These are phyloP conservation scores for Martensiomyces pterosporus DNA, from an alignment of 192 early-diverging fungal genomes.

Conservation along the genomic window DNA sequence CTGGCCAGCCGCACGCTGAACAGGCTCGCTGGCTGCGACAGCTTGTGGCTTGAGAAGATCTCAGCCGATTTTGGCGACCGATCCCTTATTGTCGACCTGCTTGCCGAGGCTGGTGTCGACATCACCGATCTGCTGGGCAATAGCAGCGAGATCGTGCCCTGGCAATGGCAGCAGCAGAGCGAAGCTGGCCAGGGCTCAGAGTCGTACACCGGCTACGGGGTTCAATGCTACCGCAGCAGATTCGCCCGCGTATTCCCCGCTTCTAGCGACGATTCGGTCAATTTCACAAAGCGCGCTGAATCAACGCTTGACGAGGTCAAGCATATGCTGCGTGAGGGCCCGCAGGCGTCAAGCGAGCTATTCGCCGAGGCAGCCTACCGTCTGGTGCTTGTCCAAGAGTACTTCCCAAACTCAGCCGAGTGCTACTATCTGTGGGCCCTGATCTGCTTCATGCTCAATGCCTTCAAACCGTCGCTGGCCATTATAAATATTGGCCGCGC, in stretches of 20 bases:
- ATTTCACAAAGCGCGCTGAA: slow-evolving; percentile 21
- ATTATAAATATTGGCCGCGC: slow-evolving; percentile 31
- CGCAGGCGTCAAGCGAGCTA: slow-evolving; percentile 17
- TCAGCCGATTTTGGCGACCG: slow-evolving; percentile 47
- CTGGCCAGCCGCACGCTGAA: slow-evolving; percentile 29
- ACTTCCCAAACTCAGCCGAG: slow-evolving; percentile 42
- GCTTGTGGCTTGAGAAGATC: slow-evolving; percentile 44
- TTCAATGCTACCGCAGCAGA: slow-evolving; percentile 42
- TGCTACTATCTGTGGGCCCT: slow-evolving; percentile 51
- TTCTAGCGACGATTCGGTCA: slow-evolving; percentile 17
- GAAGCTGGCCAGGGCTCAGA: background rate
- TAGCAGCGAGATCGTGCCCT: slow-evolving; percentile 28
- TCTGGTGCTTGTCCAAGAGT: slow-evolving; percentile 40
- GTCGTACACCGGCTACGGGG: slow-evolving; percentile 12
- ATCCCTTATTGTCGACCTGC: slow-evolving; percentile 24
- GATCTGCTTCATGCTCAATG: slow-evolving; percentile 45
- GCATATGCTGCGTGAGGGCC: slow-evolving; percentile 39
- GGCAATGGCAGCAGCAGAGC: slow-evolving; percentile 11
- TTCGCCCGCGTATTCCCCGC: slow-evolving; percentile 26
- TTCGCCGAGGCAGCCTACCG: slow-evolving; percentile 37
- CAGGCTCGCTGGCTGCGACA: slow-evolving; percentile 18
- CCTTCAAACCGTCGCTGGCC: slow-evolving; percentile 28
- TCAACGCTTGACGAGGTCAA: slow-evolving; percentile 28
- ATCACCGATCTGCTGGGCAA: slow-evolving; percentile 23
- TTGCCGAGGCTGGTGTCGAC: slow-evolving; percentile 42